phyloP scores from a whole-genome alignment of 2,329 filamentous ascomycete genomes.

The Xylariomycetidae sp. region DNA sequence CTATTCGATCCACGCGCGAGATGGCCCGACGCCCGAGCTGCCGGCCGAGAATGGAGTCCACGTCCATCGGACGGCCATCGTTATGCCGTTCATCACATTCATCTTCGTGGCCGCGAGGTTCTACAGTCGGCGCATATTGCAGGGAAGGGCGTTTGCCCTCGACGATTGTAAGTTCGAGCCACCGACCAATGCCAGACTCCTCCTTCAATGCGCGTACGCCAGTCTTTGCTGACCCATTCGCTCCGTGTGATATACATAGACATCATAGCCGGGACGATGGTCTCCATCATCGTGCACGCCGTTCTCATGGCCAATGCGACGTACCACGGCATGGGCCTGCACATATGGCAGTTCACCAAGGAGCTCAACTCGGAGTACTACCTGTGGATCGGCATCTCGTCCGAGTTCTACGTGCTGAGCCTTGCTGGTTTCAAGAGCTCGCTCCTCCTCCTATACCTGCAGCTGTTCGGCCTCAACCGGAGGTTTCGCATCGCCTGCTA shows the following conservation, averaged over 20 bases:
- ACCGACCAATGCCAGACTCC: neutral
- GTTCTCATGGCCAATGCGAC: slow-evolving; percentile 24
- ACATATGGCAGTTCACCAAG: slow-evolving; percentile 25
- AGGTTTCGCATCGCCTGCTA: slow-evolving; percentile 24
- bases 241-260: slow-evolving; percentile 11
- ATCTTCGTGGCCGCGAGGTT: slow-evolving; percentile 22
- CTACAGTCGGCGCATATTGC: slow-evolving; percentile 19
- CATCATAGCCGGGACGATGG: slow-evolving; percentile 22
- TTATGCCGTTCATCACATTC: slow-evolving; percentile 24
- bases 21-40: slow-evolving; percentile 12
- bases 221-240: no score
- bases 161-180: slow-evolving; percentile 26
- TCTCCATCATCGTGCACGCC: slow-evolving; percentile 18
- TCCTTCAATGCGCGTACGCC: neutral
- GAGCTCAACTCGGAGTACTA: slow-evolving; percentile 25
- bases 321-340: slow-evolving; percentile 26
- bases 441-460: slow-evolving; percentile 23
- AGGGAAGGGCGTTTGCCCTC: slow-evolving; percentile 13
- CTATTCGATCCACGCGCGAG: no score
- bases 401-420: slow-evolving; percentile 24
- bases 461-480: slow-evolving; percentile 23
- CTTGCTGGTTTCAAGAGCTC: slow-evolving; percentile 26
- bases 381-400: slow-evolving; percentile 26
- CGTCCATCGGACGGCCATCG: slow-evolving; percentile 21
- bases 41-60: slow-evolving; percentile 25